Base-by-base conservation (phyloP, 768 basidiomycete genomes). In the Wakefieldia striispora region DNA sequence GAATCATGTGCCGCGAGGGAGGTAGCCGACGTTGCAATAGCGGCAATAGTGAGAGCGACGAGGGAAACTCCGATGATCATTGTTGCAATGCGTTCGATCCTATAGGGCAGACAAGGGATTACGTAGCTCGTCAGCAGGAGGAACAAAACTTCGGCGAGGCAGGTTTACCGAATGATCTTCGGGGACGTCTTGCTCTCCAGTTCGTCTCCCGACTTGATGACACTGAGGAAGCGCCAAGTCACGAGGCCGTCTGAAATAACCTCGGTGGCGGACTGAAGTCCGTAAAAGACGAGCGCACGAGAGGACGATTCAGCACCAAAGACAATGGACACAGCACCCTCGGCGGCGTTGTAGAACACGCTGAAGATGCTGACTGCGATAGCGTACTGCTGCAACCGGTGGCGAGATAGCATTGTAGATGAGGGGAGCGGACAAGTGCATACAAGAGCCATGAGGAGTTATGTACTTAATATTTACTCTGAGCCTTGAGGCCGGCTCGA, bases 261-360 rank as follows among this genome's bases (percentile, higher is more conserved):
- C 50, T 78, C 77, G 34, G 77, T 72, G 4, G 57, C 73, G 0
- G 76, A 77, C 37, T 78, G 77, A 14, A 78, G 68, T 1, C 77
- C 76, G 40, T 74, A 78, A 61, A 78, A 78, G 23, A 78, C 62
- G 35, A 78, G 70, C 7, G 77, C 69, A 5, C 62, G 67, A 1
- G 76, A 78, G 3, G 68, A 66, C 12, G 75, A 71, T 33, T 76
- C 75, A 46, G 69, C 65, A 1, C 76, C 76, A 43, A 78, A 73
- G 17, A 70, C 61, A 31, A 78, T 63, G 7, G 76, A 78, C 16
- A 78, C 40, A 1, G 63, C 68, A 9, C 76, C 77, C 49, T 78
- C 77, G 47, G 29, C 74, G 54, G 50, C 59, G 66, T 57, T 73
- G 65, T 65, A 62, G 47, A 77, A 38, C 23, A 77, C 52, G 55